A percentile compares a stretch with the other conserved stretches of the same genome.
These are phyloP conservation scores for Vigna mungo DNA, from an alignment of 306 rosid genomes.

Conservation along the genomic window DNA sequence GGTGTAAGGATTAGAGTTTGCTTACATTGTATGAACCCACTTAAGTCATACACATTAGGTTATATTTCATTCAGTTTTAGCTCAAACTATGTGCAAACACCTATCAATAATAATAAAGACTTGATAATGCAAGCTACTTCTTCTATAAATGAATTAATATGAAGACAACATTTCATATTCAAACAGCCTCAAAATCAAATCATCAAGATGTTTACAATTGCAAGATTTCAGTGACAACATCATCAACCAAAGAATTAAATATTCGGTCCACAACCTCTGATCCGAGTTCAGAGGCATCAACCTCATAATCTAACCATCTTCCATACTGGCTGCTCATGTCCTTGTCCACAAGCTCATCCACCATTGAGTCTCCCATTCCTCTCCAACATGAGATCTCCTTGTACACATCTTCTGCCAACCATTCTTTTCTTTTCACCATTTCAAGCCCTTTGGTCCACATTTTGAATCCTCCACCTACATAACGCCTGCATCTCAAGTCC, in stretches of 20 bases:
- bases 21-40: no score
- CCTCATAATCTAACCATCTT: slow-evolving; percentile 81
- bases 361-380: slow-evolving; percentile 83
- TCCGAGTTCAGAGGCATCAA: slow-evolving; percentile 67
- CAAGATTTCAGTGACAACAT: slow-evolving; percentile 60
- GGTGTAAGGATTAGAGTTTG: no score
- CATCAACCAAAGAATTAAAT: slow-evolving; percentile 73
- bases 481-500: slow-evolving; percentile 70
- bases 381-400: slow-evolving; percentile 76
- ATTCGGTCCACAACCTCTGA: slow-evolving; percentile 74
- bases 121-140: slow-evolving; percentile 32
- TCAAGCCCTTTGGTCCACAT: slow-evolving; percentile 78
- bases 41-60: no score
- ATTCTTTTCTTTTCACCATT: slow-evolving; percentile 71
- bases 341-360: slow-evolving; percentile 85
- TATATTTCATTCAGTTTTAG: no score
- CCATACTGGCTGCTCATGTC: slow-evolving; percentile 87
- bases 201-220: slow-evolving; percentile 41
- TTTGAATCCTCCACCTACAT: slow-evolving; percentile 65
- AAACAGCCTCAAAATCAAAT: slow-evolving; percentile 33
- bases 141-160: slow-evolving; percentile 41
- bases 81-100: no score
- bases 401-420: slow-evolving; percentile 71
- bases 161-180: slow-evolving; percentile 36
- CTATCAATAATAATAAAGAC: not conserved